Evolutionary conservation across 2,329 filamentous ascomycete genomes (phyloP), one percentile per base, ranked within the genome.

Genomic region (Talaromyces piceae): DNA sequence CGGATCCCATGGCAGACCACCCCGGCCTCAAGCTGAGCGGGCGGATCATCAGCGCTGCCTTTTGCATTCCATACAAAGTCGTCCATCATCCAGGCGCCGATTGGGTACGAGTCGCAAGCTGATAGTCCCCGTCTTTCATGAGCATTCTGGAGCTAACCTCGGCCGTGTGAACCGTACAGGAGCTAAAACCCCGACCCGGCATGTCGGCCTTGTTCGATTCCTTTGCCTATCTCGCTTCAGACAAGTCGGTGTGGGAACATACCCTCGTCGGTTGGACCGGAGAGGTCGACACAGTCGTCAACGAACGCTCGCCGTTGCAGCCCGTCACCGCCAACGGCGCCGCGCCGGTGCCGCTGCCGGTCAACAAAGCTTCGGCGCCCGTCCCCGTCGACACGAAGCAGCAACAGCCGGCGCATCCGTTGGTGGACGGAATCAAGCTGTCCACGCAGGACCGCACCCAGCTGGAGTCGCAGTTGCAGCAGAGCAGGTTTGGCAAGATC

Each of bases 191-290:
- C 54, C 87, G 91, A 23, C 86, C 86, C 54, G 91, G 91, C 50
- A 91, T 91, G 53, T 96, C 91, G 11, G 90, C 91, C 13, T 79
- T 97, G 28, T 94, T 94, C 70, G 90, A 96, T 67, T 91, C 90
- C 8, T 90, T 97, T 63, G 81, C 85, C 51, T 85, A 94, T 69
- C 82, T 97, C 41, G 88, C 90, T 3, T 94, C 90, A n/a, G 77
- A 86, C 51, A 79, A 86, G 41, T 84, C 86, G 2, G 83, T 86
- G 18, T 97, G 91, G 91, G 88, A 90, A 61, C 91, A 96, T 72
- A 93, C 85, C 1, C 80, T 96, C 5, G 87, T 97, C 49, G 91
- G 89, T 43, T 97, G 91, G 91, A 95, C 91, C 3, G 91, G 91
- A 53, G 91, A 97, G 68, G 86, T 91, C 53, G 80, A 84, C 52